phyloP scores from a whole-genome alignment of 176 grass and related monocot genomes.

The Oryza glumipatula region DNA sequence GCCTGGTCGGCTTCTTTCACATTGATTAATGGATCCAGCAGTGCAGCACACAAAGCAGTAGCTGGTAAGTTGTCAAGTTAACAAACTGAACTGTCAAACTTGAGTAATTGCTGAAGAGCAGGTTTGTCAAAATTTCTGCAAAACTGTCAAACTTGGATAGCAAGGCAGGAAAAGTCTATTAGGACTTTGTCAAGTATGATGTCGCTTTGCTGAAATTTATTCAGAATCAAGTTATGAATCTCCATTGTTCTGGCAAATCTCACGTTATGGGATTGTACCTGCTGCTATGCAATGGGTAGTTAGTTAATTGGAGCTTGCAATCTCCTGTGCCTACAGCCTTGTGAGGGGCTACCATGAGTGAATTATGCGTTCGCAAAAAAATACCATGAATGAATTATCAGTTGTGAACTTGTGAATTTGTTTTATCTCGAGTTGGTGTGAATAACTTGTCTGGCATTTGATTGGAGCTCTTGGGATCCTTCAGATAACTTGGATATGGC shows the following conservation, averaged over 20 bases:
- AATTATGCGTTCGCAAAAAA: too few relatives aligned
- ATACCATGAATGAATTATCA: too few relatives aligned
- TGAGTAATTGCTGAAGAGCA: not conserved
- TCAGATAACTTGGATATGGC: conserved; percentile 1
- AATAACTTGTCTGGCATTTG: not conserved
- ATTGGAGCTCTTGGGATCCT: conserved; percentile 26
- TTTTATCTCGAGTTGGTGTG: too few relatives aligned
- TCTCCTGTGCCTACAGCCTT: not conserved
- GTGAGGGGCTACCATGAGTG: not conserved
- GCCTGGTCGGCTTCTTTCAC: not conserved
- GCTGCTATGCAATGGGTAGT: not conserved
- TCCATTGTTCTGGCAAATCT: conserved; percentile 3
- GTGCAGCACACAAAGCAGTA: not conserved
- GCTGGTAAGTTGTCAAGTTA: not conserved
- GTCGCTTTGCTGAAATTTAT: not conserved
- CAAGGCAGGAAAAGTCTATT: not conserved
- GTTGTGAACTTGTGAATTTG: too few relatives aligned
- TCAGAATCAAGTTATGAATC: not conserved
- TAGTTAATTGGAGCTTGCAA: not conserved
- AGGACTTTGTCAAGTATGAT: not conserved
- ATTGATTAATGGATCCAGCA: not conserved
- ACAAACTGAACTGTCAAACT: not conserved
- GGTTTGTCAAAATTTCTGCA: not conserved
- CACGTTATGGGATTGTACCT: not conserved
- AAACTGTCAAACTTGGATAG: not conserved